Conservation (phyloP, 331 rosid species). For the Malus hybrid region DNA sequence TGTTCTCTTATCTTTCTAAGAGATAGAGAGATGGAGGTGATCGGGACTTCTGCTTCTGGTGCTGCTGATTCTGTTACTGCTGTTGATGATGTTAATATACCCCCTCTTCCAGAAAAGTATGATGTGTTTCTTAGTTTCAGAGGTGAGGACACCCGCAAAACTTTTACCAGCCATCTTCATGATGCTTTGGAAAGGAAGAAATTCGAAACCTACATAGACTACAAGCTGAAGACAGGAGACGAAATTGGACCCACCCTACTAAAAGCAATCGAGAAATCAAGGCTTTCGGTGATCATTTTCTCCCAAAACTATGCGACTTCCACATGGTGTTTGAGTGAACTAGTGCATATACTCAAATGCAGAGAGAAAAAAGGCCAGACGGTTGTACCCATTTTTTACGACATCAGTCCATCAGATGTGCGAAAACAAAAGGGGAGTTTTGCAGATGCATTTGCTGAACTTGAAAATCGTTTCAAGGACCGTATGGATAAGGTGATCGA, state of each 20-base stretch:
- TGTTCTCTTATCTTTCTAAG: too few relatives aligned
- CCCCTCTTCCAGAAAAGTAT: neutral
- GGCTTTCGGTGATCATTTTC: neutral
- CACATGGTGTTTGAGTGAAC: neutral
- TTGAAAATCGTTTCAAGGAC: neutral
- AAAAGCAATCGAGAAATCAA: neutral
- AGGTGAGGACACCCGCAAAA: neutral
- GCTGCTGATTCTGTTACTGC: too few relatives aligned
- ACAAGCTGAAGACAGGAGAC: neutral
- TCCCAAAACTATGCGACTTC: conserved; percentile 6
- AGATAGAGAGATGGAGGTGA: too few relatives aligned
- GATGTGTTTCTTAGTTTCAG: conserved; percentile 17
- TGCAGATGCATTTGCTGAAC: neutral
- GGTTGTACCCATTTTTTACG: neutral
- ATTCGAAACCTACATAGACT: neutral
- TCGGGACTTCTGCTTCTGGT: too few relatives aligned
- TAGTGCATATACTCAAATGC: conserved; percentile 1
- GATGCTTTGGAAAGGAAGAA: neutral
- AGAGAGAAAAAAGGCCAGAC: neutral
- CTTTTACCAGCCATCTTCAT: conserved; percentile 1
- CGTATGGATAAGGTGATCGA: rapidly evolving
- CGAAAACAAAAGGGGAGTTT: neutral
- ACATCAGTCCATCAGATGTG: neutral
- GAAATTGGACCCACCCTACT: neutral
- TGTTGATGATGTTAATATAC: too few relatives aligned